These are phyloP conservation scores for Neocucurbitaria cava DNA, from an alignment of 2,329 filamentous ascomycete genomes.

Conservation along the genomic window DNA sequence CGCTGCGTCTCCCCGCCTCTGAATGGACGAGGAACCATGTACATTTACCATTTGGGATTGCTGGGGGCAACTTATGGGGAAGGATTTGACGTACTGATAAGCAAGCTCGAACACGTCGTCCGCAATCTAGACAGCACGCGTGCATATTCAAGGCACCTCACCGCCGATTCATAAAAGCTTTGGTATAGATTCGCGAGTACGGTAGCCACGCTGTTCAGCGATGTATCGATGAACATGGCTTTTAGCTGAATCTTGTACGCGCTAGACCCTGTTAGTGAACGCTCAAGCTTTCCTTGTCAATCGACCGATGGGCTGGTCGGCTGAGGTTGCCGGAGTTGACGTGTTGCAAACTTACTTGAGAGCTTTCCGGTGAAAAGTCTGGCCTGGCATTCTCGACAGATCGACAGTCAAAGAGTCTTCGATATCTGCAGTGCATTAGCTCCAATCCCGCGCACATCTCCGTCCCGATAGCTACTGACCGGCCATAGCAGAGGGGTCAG, in stretches of 20 bases:
- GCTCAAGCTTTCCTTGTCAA: neutral
- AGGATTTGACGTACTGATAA: constrained; percentile 60
- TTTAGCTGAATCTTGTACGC: constrained; percentile 86
- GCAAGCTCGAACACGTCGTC: constrained; percentile 65
- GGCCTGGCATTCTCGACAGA: constrained; percentile 72
- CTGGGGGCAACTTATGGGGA: constrained; percentile 2
- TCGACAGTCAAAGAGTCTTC: constrained; percentile 82
- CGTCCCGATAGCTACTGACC: constrained; percentile 50
- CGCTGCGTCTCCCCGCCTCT: constrained; percentile 7
- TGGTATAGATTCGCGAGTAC: constrained; percentile 77
- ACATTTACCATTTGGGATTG: constrained; percentile 18
- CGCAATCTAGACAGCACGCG: constrained; percentile 64
- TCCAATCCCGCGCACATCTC: neutral
- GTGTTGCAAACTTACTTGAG: constrained; percentile 62
- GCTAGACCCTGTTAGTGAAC: constrained; percentile 39
- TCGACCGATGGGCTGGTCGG: constrained; percentile 10
- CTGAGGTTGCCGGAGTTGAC: neutral
- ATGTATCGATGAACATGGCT: constrained; percentile 81
- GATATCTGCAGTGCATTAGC: constrained; percentile 53
- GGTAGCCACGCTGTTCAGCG: constrained; percentile 73
- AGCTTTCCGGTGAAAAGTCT: constrained; percentile 80
- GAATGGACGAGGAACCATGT: constrained; percentile 17
- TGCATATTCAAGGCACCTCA: constrained; percentile 71
- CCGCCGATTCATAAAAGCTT: constrained; percentile 79
- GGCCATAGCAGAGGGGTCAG: constrained; percentile 58